A percentile compares a stretch with the other conserved stretches of the same genome.
Conservation (phyloP, 441 rosid species). For the Mallotus repandus region DNA sequence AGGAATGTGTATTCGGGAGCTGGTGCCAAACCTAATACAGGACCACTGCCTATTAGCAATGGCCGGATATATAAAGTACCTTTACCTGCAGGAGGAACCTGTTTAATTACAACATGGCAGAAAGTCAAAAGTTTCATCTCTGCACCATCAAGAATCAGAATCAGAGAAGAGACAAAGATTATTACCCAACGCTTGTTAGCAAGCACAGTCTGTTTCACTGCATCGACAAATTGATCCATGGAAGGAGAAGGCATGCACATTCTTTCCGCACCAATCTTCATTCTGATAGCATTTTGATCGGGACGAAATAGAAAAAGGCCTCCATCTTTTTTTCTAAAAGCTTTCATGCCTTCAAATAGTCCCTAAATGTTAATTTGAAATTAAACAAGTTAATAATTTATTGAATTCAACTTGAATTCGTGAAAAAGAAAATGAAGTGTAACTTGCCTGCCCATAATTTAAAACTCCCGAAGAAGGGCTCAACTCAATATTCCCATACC, state of each 20-base stretch:
- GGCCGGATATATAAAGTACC: slow-evolving; percentile 87
- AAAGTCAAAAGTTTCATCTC: neutral
- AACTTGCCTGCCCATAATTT: slow-evolving; percentile 81
- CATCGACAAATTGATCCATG: slow-evolving; percentile 60
- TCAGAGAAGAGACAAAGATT: neutral
- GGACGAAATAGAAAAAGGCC: slow-evolving; percentile 69
- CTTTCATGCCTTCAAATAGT: slow-evolving; percentile 77
- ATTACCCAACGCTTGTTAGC: slow-evolving; percentile 83
- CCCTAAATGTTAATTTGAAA: slow-evolving; percentile 37
- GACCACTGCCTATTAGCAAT: slow-evolving; percentile 81
- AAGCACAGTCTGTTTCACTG: slow-evolving; percentile 56
- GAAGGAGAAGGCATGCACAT: slow-evolving; percentile 87
- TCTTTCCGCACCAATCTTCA: slow-evolving; percentile 75
- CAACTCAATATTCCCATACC: slow-evolving; percentile 57
- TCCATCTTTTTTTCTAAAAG: slow-evolving; percentile 60
- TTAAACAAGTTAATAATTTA: neutral
- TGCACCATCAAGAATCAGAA: neutral
- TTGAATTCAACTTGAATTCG: neutral
- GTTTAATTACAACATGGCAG: neutral
- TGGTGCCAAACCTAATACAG: slow-evolving; percentile 77
- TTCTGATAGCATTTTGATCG: slow-evolving; percentile 58
- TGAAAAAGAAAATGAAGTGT: neutral
- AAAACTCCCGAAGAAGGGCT: slow-evolving; percentile 84
- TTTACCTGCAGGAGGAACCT: slow-evolving; percentile 91
- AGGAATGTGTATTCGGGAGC: slow-evolving; percentile 81